Conservation (phyloP, 768 basidiomycete species). For the Termitomyces sp. region DNA sequence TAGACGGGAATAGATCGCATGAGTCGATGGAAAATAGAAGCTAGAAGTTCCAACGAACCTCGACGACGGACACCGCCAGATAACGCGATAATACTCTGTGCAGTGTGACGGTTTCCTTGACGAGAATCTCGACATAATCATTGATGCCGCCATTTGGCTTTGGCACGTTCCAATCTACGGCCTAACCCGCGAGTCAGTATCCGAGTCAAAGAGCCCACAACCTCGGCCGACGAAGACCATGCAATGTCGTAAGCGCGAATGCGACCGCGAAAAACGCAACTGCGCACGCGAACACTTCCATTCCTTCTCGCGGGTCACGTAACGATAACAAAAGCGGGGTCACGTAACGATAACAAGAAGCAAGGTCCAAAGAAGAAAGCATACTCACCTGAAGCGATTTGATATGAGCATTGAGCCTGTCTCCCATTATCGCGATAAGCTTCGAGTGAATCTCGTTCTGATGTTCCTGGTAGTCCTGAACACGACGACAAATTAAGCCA, state of each 20-base stretch:
- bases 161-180: conserved; percentile 71
- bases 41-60: conserved; percentile 44
- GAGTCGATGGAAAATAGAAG: conserved; percentile 6
- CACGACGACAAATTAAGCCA: too few relatives aligned
- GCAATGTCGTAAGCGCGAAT: background rate
- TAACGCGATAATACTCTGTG: conserved; percentile 96
- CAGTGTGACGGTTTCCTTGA: conserved; percentile 92
- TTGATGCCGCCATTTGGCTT: conserved; percentile 62
- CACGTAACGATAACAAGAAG: too few relatives aligned
- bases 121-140: conserved; percentile 88
- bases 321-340: background rate
- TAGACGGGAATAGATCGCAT: conserved; percentile 6
- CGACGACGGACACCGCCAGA: conserved; percentile 69
- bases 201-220: too few relatives aligned
- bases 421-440: conserved; percentile 97
- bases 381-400: conserved; percentile 74
- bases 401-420: conserved; percentile 83
- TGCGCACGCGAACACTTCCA: background rate
- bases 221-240: too few relatives aligned
- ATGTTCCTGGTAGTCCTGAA: conserved; percentile 95
- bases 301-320: background rate
- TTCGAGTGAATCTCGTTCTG: conserved; percentile 99
- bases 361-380: too few relatives aligned
- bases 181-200: conserved; percentile 30
- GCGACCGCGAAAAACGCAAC: background rate